phyloP scores from a whole-genome alignment of 768 basidiomycete genomes.

The Pleurotus salmoneostramineus region DNA sequence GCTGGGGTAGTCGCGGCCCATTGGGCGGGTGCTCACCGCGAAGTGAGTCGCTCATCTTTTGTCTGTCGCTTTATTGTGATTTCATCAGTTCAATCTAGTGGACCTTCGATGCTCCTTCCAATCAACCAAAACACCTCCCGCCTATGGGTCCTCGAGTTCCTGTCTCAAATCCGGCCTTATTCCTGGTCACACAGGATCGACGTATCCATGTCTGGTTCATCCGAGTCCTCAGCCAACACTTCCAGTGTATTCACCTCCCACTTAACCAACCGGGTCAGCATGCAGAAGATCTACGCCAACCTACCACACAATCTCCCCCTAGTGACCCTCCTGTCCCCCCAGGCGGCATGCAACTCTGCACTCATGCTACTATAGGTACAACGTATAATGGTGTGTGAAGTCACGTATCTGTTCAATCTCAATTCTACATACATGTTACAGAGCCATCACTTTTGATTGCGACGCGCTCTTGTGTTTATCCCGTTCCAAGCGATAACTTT shows the following conservation, averaged over 20 bases:
- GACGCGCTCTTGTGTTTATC: slow-evolving; percentile 52
- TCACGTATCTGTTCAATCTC: slow-evolving; percentile 1
- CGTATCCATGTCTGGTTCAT: slow-evolving; percentile 52
- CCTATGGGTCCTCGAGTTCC: slow-evolving; percentile 53
- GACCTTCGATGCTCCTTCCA: slow-evolving; percentile 35
- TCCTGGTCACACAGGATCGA: slow-evolving; percentile 65
- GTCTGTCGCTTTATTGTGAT: background rate
- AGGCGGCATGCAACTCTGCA: slow-evolving; percentile 43
- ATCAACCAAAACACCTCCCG: slow-evolving; percentile 52
- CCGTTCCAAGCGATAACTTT: slow-evolving; percentile 24
- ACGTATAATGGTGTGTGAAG: slow-evolving; percentile 48
- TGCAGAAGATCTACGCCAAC: slow-evolving; percentile 26
- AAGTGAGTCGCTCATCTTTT: slow-evolving; percentile 36
- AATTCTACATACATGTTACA: slow-evolving; percentile 16
- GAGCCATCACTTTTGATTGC: slow-evolving; percentile 61
- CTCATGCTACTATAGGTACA: slow-evolving; percentile 55
- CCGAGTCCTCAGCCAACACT: slow-evolving; percentile 35
- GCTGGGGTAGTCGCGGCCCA: slow-evolving; percentile 57
- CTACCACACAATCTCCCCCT: slow-evolving; percentile 4
- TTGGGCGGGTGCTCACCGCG: slow-evolving; percentile 60
- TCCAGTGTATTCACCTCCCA: slow-evolving; percentile 47
- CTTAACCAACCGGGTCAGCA: slow-evolving; percentile 36
- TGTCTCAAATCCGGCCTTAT: slow-evolving; percentile 48
- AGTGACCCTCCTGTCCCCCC: slow-evolving; percentile 27
- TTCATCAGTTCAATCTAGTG: slow-evolving; percentile 38